A percentile compares a stretch with the other conserved stretches of the same genome.
Conservation (phyloP, 2,329 filamentous ascomycete genomes). For the Ophiostoma tasmaniense region DNA sequence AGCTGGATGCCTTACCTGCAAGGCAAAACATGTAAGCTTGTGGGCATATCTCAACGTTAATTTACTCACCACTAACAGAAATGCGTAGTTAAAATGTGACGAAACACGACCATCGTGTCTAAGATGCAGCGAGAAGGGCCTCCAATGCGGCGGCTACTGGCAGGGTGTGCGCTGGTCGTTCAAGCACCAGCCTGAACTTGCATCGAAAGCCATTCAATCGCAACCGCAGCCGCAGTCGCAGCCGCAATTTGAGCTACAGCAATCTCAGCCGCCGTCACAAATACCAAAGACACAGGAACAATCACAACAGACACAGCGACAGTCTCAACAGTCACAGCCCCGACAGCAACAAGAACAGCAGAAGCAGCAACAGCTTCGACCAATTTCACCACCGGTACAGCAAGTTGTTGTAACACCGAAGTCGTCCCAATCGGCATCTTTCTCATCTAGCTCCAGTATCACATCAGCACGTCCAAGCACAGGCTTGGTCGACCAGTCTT, state of each 20-base stretch:
- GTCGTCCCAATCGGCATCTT: too few species aligned
- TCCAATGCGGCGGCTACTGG: constrained; percentile 6
- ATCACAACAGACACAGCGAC: neutral
- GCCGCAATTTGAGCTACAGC: neutral
- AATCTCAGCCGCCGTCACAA: neutral
- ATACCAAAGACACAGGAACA: neutral
- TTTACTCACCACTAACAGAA: neutral
- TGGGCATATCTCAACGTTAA: neutral
- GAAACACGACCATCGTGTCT: constrained; percentile 2
- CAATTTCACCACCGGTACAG: neutral
- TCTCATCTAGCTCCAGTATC: neutral
- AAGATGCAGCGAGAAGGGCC: neutral
- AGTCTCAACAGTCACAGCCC: too few species aligned
- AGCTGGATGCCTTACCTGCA: constrained; percentile 7
- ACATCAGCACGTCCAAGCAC: neutral
- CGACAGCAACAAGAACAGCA: neutral
- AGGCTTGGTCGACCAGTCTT: constrained; percentile 7
- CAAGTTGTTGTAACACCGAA: neutral
- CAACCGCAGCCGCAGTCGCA: neutral
- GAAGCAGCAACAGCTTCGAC: neutral
- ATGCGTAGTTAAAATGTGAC: constrained; percentile 4
- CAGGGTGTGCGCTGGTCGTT: constrained; percentile 8
- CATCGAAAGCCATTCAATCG: neutral
- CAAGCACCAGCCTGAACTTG: constrained; percentile 4
- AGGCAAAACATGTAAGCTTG: neutral